Evolutionary conservation across 2,329 filamentous ascomycete genomes (phyloP), one percentile per base, ranked within the genome.

Genomic region (Claviceps digitariae): DNA sequence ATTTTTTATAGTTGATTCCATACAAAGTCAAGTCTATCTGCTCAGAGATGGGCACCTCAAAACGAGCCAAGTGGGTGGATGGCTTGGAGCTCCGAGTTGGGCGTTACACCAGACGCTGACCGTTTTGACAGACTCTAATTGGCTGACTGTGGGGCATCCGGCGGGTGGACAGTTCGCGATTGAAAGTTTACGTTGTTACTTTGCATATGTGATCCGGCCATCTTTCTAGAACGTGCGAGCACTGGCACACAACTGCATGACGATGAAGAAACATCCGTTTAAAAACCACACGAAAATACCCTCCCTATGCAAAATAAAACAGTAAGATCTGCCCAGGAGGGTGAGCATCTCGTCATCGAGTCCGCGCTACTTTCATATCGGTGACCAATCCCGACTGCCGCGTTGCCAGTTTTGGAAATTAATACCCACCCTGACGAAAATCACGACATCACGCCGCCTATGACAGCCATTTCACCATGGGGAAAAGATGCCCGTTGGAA

Each of bases 371-470:
- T 21, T 50, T 50, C 7, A 13, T 13, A 17, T 20, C 27, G 54
- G 56, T 56, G 55, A 52, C 56, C 51, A 56, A 57, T 56, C 55
- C 41, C 34, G 47, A 48, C 54, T 55, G 51, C 46, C 38, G 47
- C 40, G n/a, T 38, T 52, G 23, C 29, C 36, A 40, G n/a, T 48
- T 52, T 8, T 43, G 27, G 46, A 38, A 54, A 13, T 23, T 13
- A 20, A 52, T 52, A 54, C 46, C 53, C 53, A 54, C 53, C 40
- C 46, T 17, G 34, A 15, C 23, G 44, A 54, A 55, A 58, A 48
- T 56, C 46, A 51, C 23, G 43, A 53, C 54, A 51, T 50, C 27
- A 29, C 23, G 50, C 50, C 46, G 36, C 34, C 36, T 10, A 3
- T 15, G 36, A n/a, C n/a, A n/a, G n/a, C 10, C 17, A 3, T 38